These are phyloP conservation scores for Chernovozyma sophiae-reginae DNA, from an alignment of 1,139 yeast species.

Conservation along the genomic window DNA sequence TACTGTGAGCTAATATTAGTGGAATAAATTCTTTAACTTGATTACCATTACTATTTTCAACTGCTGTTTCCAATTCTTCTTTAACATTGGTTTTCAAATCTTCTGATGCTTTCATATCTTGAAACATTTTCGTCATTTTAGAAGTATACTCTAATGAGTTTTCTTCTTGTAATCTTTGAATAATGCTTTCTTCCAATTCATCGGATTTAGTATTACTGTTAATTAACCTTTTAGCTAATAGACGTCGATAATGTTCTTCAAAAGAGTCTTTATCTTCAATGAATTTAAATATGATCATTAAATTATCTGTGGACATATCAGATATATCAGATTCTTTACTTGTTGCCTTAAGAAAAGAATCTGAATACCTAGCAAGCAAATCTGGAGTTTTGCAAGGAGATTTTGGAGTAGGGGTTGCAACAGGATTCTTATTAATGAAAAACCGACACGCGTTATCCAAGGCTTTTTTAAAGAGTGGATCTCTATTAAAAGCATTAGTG, in stretches of 20 bases:
- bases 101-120: slow-evolving; percentile 84
- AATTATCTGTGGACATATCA: slow-evolving; percentile 78
- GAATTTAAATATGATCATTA: slow-evolving; percentile 84
- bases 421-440: slow-evolving; percentile 77
- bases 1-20: slow-evolving; percentile 76
- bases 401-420: slow-evolving; percentile 62
- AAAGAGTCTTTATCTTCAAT: slow-evolving; percentile 93
- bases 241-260: slow-evolving; percentile 87
- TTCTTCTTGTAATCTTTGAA: slow-evolving; percentile 82
- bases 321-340: slow-evolving; percentile 64
- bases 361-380: slow-evolving; percentile 83
- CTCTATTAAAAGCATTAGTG: slow-evolving; percentile 63
- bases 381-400: slow-evolving; percentile 75
- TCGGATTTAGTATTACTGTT: slow-evolving; percentile 80
- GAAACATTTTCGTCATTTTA: slow-evolving; percentile 93
- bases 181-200: slow-evolving; percentile 81
- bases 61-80: slow-evolving; percentile 31
- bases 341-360: slow-evolving; percentile 72
- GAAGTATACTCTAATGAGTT: slow-evolving; percentile 92
- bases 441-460: slow-evolving; percentile 84
- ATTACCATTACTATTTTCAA: slow-evolving; percentile 22
- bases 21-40: slow-evolving; percentile 66
- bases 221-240: slow-evolving; percentile 84
- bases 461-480: slow-evolving; percentile 79
- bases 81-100: slow-evolving; percentile 70